These are phyloP conservation scores for Boeremia exigua DNA, from an alignment of 2,329 filamentous ascomycete species.

Conservation along the genomic window DNA sequence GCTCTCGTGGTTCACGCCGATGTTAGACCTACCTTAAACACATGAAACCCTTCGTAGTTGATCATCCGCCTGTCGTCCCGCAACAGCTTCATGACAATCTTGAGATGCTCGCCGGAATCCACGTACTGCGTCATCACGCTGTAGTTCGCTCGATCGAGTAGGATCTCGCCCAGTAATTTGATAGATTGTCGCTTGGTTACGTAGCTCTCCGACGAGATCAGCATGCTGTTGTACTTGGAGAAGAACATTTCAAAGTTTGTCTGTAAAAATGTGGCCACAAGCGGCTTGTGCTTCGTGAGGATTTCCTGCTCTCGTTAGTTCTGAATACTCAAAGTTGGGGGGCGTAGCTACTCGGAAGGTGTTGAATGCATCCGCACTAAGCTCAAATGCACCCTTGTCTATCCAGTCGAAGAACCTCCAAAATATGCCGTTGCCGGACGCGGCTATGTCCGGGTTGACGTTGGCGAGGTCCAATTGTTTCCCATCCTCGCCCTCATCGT, in stretches of 20 bases:
- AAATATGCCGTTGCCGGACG: slow-evolving; percentile 84
- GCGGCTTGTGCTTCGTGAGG: slow-evolving; percentile 88
- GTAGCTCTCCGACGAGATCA: slow-evolving; percentile 93
- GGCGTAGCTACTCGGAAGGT: slow-evolving; percentile 77
- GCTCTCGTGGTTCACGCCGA: neutral
- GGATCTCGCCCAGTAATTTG: slow-evolving; percentile 92
- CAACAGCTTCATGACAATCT: slow-evolving; percentile 97
- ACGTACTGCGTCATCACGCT: slow-evolving; percentile 98
- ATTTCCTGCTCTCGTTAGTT: slow-evolving; percentile 70
- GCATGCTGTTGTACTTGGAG: slow-evolving; percentile 81
- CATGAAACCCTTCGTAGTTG: slow-evolving; percentile 98
- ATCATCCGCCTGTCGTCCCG: slow-evolving; percentile 98
- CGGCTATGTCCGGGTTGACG: slow-evolving; percentile 76
- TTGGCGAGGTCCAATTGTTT: slow-evolving; percentile 76
- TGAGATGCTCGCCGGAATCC: slow-evolving; percentile 91
- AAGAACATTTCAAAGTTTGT: slow-evolving; percentile 96
- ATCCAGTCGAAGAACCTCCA: slow-evolving; percentile 99
- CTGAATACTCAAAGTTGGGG: too few relatives aligned
- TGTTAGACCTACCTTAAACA: slow-evolving; percentile 75
- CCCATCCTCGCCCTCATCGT: slow-evolving; percentile 82
- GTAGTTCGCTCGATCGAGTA: slow-evolving; percentile 95
- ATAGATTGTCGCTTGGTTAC: slow-evolving; percentile 98
- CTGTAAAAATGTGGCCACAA: slow-evolving; percentile 85
- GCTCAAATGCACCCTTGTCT: slow-evolving; percentile 93
- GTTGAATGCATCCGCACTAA: slow-evolving; percentile 95